A percentile compares a stretch with the other conserved stretches of the same genome.
Evolutionary conservation across 345 rosid species (phyloP).

Genomic region (Heritiera fomes): DNA sequence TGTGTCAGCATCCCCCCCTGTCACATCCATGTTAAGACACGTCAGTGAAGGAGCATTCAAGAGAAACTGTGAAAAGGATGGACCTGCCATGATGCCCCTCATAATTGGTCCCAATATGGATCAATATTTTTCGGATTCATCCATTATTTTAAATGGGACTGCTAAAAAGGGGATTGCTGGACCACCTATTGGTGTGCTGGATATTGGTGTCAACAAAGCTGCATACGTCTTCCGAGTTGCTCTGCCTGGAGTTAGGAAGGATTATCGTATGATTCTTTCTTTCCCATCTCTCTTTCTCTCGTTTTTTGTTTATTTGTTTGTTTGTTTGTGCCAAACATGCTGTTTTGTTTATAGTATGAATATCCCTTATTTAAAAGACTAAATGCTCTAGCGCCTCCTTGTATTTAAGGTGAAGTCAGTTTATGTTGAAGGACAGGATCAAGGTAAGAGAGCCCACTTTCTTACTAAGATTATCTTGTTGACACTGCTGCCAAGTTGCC

Average conservation of each 20-base stretch:
- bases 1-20: slow-evolving; percentile 19
- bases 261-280: slow-evolving; percentile 36
- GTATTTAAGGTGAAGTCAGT: neutral
- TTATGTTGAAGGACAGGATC: neutral
- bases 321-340: neutral
- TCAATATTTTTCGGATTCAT: slow-evolving; percentile 31
- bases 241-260: slow-evolving; percentile 57
- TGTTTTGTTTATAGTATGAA: neutral
- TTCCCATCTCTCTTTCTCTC: neutral
- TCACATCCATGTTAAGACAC: slow-evolving; percentile 15
- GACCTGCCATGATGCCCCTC: slow-evolving; percentile 25
- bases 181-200: slow-evolving; percentile 54
- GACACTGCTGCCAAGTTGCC: neutral
- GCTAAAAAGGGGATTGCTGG: slow-evolving; percentile 40
- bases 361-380: neutral
- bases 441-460: neutral
- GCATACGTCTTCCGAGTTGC: slow-evolving; percentile 63
- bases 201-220: slow-evolving; percentile 52
- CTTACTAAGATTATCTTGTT: neutral
- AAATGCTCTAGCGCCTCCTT: neutral
- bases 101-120: slow-evolving; percentile 26
- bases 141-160: slow-evolving; percentile 42
- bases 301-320: no score
- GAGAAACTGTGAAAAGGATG: slow-evolving; percentile 28
- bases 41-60: slow-evolving; percentile 42